Conservation (phyloP, 2,329 filamentous ascomycete genomes). For the Sarocladiaceae sp. region DNA sequence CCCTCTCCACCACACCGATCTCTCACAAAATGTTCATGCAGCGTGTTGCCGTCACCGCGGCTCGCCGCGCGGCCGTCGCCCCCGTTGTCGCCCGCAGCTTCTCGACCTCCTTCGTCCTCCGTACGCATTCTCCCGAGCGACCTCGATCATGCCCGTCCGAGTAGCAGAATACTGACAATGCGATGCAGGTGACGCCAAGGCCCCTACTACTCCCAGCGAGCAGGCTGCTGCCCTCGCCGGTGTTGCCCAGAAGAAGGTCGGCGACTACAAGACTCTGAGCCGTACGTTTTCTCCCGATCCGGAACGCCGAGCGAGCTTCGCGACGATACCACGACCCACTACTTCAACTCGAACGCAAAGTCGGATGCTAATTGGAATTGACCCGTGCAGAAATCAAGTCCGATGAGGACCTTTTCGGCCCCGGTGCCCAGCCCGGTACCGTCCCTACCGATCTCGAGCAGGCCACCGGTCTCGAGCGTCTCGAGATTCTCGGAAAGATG, state of each 20-base stretch:
- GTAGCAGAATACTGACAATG: neutral
- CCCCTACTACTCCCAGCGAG: conserved; percentile 28
- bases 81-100: conserved; percentile 56
- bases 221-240: conserved; percentile 31
- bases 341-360: neutral
- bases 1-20: conserved; percentile 16
- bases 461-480: conserved; percentile 93
- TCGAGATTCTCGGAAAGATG: conserved; percentile 99
- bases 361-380: conserved; percentile 16
- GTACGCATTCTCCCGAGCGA: conserved; percentile 38
- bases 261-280: conserved; percentile 39
- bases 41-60: conserved; percentile 57
- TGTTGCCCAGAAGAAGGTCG: conserved; percentile 41
- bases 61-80: conserved; percentile 52
- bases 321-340: neutral
- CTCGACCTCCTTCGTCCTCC: conserved; percentile 55
- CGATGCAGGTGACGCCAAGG: conserved; percentile 31
- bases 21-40: conserved; percentile 58
- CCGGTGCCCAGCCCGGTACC: conserved; percentile 76
- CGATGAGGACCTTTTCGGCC: conserved; percentile 77
- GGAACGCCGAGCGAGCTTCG: conserved; percentile 5
- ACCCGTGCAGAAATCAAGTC: conserved; percentile 69
- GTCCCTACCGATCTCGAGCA: conserved; percentile 94
- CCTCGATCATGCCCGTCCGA: neutral
- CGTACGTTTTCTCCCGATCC: conserved; percentile 35